Conservation (phyloP, 2,329 filamentous ascomycete genomes). For the Ramularia endophylla region DNA sequence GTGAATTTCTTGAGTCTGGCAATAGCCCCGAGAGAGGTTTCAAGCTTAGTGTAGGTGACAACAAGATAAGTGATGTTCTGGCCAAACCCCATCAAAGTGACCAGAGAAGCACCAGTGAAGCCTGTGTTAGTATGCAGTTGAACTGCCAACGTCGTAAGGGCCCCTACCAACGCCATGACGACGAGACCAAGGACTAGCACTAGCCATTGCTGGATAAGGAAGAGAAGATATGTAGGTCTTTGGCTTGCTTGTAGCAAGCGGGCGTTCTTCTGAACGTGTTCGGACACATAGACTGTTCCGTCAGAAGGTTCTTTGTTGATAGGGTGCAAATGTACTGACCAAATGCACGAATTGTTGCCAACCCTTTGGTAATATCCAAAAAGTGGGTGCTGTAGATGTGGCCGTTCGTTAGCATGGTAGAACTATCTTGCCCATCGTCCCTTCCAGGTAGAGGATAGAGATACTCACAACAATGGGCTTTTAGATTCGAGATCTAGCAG, state of each 20-base stretch:
- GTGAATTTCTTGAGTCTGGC: slow-evolving; percentile 51
- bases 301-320: too few relatives aligned
- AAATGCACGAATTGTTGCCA: slow-evolving; percentile 48
- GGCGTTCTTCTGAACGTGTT: slow-evolving; percentile 34
- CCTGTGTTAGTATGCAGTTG: neutral
- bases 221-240: slow-evolving; percentile 41
- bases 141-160: neutral
- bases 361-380: slow-evolving; percentile 44
- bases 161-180: neutral
- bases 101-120: slow-evolving; percentile 1
- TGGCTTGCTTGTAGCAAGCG: slow-evolving; percentile 37
- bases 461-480: slow-evolving; percentile 34
- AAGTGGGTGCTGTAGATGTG: too few relatives aligned
- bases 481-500: slow-evolving; percentile 50
- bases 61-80: neutral
- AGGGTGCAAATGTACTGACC: too few relatives aligned
- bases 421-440: slow-evolving; percentile 46
- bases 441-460: slow-evolving; percentile 48
- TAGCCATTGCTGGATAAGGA: slow-evolving; percentile 42
- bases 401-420: too few relatives aligned
- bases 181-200: slow-evolving; percentile 35
- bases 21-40: slow-evolving; percentile 54
- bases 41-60: slow-evolving; percentile 21
- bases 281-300: too few relatives aligned
- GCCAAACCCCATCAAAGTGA: slow-evolving; percentile 1